A percentile compares a stretch with the other conserved stretches of the same genome.
Evolutionary conservation across 768 basidiomycete genomes (phyloP).

Genomic region (Kwoniella botswanensis): DNA sequence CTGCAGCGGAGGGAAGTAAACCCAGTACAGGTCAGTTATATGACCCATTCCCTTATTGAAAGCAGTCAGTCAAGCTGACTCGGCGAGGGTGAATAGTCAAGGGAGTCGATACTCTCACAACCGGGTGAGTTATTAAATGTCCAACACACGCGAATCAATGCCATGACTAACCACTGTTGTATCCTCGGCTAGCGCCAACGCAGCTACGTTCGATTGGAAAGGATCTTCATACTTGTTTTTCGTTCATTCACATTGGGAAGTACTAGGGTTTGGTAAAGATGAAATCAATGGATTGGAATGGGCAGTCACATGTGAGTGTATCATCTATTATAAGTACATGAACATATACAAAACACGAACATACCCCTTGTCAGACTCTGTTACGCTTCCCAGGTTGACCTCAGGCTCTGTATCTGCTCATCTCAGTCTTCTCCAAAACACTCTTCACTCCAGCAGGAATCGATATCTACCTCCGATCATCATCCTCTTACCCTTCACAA

Average conservation of each 20-base stretch:
- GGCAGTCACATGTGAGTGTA: conserved; percentile 54
- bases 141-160: not conserved
- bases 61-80: not conserved
- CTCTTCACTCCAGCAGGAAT: conserved; percentile 62
- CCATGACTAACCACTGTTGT: not conserved
- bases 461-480: conserved; percentile 59
- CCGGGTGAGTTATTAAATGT: conserved; percentile 30
- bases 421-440: conserved; percentile 60
- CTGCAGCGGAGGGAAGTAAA: conserved; percentile 40
- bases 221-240: conserved; percentile 59
- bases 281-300: conserved; percentile 48
- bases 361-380: not conserved
- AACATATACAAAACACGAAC: too few relatives aligned
- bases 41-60: not conserved
- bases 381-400: not conserved
- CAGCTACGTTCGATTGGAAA: conserved; percentile 59
- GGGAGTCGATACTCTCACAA: conserved; percentile 55
- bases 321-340: too few relatives aligned
- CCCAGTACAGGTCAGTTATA: conserved; percentile 49
- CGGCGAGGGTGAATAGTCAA: conserved; percentile 34
- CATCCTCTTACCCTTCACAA: too few relatives aligned
- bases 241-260: conserved; percentile 60
- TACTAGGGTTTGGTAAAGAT: conserved; percentile 58
- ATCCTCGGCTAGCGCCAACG: conserved; percentile 36
- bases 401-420: not conserved